Percentiles rank a stretch among this genome's conserved stretches.
These are phyloP conservation scores for Papiliotrema laurentii DNA, from an alignment of 1,284 basidiomycete genomes.

Conservation along the genomic window DNA sequence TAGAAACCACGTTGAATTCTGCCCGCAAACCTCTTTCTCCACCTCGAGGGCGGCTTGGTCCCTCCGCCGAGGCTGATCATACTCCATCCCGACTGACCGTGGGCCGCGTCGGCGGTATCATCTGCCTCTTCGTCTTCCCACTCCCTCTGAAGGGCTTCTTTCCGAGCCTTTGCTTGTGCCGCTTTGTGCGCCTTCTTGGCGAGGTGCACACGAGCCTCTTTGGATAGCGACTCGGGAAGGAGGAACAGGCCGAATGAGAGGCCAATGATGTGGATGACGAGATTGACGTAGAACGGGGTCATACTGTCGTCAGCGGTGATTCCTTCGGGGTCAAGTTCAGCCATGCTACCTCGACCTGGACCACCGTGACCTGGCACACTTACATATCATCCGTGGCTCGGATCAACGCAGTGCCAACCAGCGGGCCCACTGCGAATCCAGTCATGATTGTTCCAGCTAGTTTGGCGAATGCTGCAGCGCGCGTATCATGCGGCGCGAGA, in stretches of 20 bases:
- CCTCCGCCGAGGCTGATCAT: not conserved
- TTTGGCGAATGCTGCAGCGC: constrained; percentile 73
- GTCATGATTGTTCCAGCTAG: constrained; percentile 55
- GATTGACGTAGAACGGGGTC: constrained; percentile 66
- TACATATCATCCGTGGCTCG: constrained; percentile 55
- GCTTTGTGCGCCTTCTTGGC: constrained; percentile 31
- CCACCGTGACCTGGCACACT: constrained; percentile 30
- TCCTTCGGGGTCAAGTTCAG: constrained; percentile 32
- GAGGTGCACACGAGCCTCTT: constrained; percentile 36
- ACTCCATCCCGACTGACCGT: constrained; percentile 8
- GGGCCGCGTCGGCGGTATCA: not conserved
- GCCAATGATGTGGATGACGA: constrained; percentile 50
- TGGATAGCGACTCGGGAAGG: constrained; percentile 68
- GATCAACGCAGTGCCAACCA: constrained; percentile 67
- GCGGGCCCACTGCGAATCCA: constrained; percentile 68
- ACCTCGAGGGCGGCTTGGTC: constrained; percentile 8
- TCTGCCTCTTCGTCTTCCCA: constrained; percentile 36
- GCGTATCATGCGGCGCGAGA: constrained; percentile 75
- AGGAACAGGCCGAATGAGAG: constrained; percentile 56
- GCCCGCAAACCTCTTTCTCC: constrained; percentile 31
- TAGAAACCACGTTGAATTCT: constrained; percentile 20
- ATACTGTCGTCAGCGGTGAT: constrained; percentile 49
- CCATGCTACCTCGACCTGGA: constrained; percentile 17
- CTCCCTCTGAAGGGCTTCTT: constrained; percentile 47
- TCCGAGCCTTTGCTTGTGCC: constrained; percentile 40